Conservation (phyloP, 73 alveolate species). For the Paramecium biaurelia region DNA sequence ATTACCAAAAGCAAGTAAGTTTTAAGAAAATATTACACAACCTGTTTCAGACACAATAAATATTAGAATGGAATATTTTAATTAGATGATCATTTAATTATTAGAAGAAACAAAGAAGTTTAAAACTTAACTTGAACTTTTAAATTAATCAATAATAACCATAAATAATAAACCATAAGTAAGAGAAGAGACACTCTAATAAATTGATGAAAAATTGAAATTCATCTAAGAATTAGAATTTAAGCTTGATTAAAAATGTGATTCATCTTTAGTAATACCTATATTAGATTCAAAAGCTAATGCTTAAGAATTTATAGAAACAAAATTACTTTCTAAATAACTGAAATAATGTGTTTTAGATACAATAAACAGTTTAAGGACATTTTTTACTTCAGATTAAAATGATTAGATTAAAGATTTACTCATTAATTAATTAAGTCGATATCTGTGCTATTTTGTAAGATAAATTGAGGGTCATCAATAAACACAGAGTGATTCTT, state of each 20-base stretch:
- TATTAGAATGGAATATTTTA: neutral
- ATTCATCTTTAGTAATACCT: neutral
- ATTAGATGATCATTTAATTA: neutral
- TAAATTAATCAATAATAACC: neutral
- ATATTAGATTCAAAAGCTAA: neutral
- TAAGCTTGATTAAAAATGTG: neutral
- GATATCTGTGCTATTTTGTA: neutral
- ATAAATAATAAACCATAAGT: neutral
- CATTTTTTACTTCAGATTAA: conserved; percentile 8
- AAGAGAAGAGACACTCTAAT: neutral
- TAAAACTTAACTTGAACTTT: neutral
- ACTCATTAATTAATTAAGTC: neutral
- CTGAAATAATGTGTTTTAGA: neutral
- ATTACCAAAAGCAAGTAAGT: neutral
- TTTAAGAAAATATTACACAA: neutral
- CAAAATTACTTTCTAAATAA: neutral
- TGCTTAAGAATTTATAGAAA: neutral
- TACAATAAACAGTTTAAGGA: neutral
- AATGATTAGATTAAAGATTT: neutral
- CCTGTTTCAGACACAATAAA: neutral
- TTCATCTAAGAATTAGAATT: neutral
- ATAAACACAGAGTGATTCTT: neutral
- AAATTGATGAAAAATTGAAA: neutral
- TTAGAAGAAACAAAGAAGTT: neutral
- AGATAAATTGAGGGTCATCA: neutral